Evolutionary conservation across 208 protist species (phyloP), one percentile per base, ranked within the genome.

Genomic region (Polymyxa betae): DNA sequence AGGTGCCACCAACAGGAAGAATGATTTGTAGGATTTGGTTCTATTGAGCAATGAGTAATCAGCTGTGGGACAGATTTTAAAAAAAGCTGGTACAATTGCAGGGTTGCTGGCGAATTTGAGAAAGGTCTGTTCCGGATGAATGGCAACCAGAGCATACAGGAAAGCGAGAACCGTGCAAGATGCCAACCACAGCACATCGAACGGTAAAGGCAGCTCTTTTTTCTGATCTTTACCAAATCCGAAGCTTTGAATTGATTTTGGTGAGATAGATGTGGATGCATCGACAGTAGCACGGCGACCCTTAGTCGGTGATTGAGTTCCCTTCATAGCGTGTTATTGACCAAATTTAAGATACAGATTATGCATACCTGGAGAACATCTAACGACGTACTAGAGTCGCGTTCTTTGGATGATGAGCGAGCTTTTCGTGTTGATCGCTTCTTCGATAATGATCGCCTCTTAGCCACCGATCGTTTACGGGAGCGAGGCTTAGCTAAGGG

Each of bases 121-220:
- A 5, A 82, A 82, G 16, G 72, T 82, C 12, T 16, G 5, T 35
- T 82, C 72, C 10, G 72, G 72, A n/a, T 82, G 72, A 43, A 82
- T 35, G 5, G 72, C 72, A 20, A n/a, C 72, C 5, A 82, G 40
- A 5, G 72, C 72, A n/a, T 40, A 82, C 16, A n/a, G 16, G 72
- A 82, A 82, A 12, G 72, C 72, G 40, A 35, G 16, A 35, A 43
- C n/a, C 16, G 5, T 82, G n/a, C 5, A 82, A 12, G n/a, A 12
- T 5, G 72, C n/a, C 5, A 82, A n/a, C 72, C 72, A 82, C 12
- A 82, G 5, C 35, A 82, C 72, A 43, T 82, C 72, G 10, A 82
- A 5, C 5, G n/a, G 5, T 12, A 82, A 43, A 5, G 72, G 72
- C 5, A 35, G 40, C 35, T 82, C 72, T 29, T 5, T 29, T 60